Base-by-base conservation (phyloP, 2,329 filamentous ascomycete species). In the Piedraia hortae region DNA sequence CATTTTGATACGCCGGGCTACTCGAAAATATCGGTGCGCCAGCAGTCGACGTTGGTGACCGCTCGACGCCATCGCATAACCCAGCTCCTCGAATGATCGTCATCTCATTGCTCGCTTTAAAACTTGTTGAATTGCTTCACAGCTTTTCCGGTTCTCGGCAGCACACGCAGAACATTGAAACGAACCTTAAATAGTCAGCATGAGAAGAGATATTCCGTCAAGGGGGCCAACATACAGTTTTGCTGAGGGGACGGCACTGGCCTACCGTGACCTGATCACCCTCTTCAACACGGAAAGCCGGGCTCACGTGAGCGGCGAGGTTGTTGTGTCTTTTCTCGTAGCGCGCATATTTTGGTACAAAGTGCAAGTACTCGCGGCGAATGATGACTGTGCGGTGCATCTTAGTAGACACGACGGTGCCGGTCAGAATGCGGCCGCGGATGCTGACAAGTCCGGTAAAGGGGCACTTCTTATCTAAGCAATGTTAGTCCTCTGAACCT, bases 261-360 rank as follows among this genome's bases (percentile, higher is more conserved):
- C 85, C 85, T 55, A 97, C 82, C 44, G 82, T 90, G 46, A 97
- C 88, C 61, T 82, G 72, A 59, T 97, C 85, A 68, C 85, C 88
- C 53, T 93, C 82, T 63, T 89, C 74, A 45, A 93, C 80, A 90
- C 85, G 85, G 78, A 97, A 97, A 55, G 82, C 82, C 45, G 85
- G 85, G 37, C 80, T 91, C 47, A 93, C 82, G 68, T 97, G 85
- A 41, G 82, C 85, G 47, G 85, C 77, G 38, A 97, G 66, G 71
- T 97, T 97, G 73, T 91, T 91, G 75, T 97, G 85, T 55, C 85
- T 69, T 72, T 91, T 93, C 77, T 97, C 88, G 59, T 97, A 97
- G 70, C 85, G 75, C 53, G 74, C 65, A 70, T 97, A 97, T 66
- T 97, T 97, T 56, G 80, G 80, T 52, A 97, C 73, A 62, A 75